Conservation (phyloP, 1,139 yeast species). For the Kodamaea arcana region DNA sequence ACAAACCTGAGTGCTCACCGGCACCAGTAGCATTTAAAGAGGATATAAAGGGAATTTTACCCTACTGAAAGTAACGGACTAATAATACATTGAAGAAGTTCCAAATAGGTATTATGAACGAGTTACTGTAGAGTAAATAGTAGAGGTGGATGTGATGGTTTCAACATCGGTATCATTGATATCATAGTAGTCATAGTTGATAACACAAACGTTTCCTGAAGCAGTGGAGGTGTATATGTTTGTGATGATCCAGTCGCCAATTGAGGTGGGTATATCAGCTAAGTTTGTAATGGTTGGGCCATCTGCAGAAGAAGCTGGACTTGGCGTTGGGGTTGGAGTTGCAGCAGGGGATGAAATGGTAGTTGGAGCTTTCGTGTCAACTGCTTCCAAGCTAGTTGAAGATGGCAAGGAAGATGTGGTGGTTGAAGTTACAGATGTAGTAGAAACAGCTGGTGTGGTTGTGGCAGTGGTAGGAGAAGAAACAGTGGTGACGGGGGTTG, state of each 20-base stretch:
- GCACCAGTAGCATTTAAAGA: neutral
- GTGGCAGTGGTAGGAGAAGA: conserved; percentile 6
- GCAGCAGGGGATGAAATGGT: conserved; percentile 8
- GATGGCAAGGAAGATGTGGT: conserved; percentile 6
- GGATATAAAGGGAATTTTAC: neutral
- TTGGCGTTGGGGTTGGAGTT: conserved; percentile 5
- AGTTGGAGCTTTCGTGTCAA: conserved; percentile 8
- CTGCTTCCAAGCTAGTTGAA: conserved; percentile 4
- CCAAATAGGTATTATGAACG: conserved; percentile 5
- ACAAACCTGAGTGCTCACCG: conserved; percentile 2
- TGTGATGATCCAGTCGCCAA: conserved; percentile 38
- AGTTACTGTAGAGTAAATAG: conserved; percentile 38
- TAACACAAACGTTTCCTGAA: conserved; percentile 35
- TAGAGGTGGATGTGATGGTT: conserved; percentile 36
- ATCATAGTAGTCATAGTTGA: conserved; percentile 42
- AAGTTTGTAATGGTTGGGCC: conserved; percentile 33
- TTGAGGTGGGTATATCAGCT: conserved; percentile 29
- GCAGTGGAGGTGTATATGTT: conserved; percentile 28
- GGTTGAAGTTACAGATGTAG: conserved; percentile 6
- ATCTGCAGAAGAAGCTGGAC: conserved; percentile 10
- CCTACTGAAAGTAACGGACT: neutral
- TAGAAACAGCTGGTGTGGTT: conserved; percentile 7
- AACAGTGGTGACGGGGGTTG: conserved; percentile 8
- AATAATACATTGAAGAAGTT: neutral
- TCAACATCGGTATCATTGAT: conserved; percentile 26